Evolutionary conservation across 345 rosid genomes (phyloP).

Genomic region (Geranium rotundifolium): DNA sequence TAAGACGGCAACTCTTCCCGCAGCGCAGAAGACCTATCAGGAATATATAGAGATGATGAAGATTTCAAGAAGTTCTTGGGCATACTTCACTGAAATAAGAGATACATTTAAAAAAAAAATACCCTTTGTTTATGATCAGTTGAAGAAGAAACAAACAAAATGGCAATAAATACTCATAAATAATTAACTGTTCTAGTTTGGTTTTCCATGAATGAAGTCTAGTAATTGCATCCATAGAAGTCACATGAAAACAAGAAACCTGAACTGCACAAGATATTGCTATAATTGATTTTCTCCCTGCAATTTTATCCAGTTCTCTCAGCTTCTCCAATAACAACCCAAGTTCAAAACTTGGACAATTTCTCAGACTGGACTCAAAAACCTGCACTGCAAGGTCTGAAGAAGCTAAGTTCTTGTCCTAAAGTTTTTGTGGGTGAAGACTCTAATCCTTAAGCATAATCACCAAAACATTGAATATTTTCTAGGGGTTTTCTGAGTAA

Average conservation of each 20-base stretch:
- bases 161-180: neutral
- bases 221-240: neutral
- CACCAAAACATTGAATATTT: no score
- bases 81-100: no score
- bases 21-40: slow-evolving; percentile 72
- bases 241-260: neutral
- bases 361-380: neutral
- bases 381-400: no score
- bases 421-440: no score
- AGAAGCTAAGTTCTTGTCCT: no score
- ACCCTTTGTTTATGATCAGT: neutral
- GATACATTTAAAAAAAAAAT: no score
- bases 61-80: neutral
- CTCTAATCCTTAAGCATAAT: no score
- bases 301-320: no score
- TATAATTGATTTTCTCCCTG: neutral
- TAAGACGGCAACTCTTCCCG: slow-evolving; percentile 94
- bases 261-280: neutral
- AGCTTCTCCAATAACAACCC: neutral
- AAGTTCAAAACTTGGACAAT: neutral
- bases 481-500: neutral
- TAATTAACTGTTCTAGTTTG: neutral
- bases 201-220: neutral
- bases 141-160: neutral
- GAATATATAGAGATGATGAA: neutral